Percentiles rank a stretch among this genome's conserved stretches.
Evolutionary conservation across 441 rosid genomes (phyloP).

Genomic region (Francoa sonchifolia): DNA sequence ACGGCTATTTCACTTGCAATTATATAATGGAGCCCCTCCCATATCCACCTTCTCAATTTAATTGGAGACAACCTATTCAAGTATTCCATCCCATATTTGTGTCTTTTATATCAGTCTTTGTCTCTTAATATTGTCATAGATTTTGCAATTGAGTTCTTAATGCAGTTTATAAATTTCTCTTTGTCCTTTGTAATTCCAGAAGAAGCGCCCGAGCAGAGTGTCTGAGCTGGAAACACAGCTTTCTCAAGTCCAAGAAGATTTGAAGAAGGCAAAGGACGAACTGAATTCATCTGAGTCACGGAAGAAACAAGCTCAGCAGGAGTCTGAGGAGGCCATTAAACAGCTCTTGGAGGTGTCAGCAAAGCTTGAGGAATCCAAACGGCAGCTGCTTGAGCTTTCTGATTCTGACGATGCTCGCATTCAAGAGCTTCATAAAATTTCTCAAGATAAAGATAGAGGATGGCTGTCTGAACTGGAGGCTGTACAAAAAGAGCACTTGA

Average conservation of each 20-base stretch:
- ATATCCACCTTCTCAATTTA: no score
- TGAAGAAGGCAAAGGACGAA: constrained; percentile 70
- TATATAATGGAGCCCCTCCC: not conserved
- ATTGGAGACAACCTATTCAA: no score
- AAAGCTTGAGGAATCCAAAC: constrained; percentile 48
- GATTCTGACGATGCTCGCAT: constrained; percentile 66
- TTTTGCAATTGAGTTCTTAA: no score
- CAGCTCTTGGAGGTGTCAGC: constrained; percentile 34
- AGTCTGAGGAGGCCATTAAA: constrained; percentile 65
- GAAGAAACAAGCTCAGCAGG: constrained; percentile 61
- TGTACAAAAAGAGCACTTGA: constrained; percentile 62
- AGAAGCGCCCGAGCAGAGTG: constrained; percentile 51
- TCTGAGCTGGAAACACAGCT: constrained; percentile 62
- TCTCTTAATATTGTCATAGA: not conserved
- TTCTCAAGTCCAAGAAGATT: constrained; percentile 72
- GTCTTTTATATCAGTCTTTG: not conserved
- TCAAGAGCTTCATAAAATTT: constrained; percentile 65
- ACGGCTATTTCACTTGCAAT: not conserved
- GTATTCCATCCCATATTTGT: no score
- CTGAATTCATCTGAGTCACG: constrained; percentile 52
- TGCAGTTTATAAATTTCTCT: not conserved
- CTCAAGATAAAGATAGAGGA: constrained; percentile 76
- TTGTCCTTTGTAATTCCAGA: constrained; percentile 23
- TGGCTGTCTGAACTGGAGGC: constrained; percentile 98
- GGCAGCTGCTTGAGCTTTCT: constrained; percentile 64